Evolutionary conservation across 139 green algal genomes (phyloP).

Genomic region (Chlorella sp.): DNA sequence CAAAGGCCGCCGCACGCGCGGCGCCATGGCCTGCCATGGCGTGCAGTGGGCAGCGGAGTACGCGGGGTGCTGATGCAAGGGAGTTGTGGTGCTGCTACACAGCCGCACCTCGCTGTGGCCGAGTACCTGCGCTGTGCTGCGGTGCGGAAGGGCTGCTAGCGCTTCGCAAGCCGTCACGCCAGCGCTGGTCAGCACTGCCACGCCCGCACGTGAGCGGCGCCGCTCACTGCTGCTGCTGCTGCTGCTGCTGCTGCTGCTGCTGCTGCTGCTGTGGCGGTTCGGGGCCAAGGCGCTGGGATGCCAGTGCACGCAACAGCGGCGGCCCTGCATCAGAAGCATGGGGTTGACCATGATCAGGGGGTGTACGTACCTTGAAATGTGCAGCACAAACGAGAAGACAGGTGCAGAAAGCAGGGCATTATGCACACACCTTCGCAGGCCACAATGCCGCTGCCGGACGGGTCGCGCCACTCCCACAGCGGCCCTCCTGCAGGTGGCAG

Average conservation of each 20-base stretch:
- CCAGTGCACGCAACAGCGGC: constrained; percentile 19
- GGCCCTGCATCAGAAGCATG: no score
- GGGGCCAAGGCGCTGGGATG: neutral
- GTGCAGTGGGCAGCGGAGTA: neutral
- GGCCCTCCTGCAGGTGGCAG: neutral
- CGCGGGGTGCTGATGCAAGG: neutral
- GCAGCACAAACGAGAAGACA: no score
- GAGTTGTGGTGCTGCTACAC: neutral
- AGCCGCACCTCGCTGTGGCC: no score
- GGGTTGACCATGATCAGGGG: no score
- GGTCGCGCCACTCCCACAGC: constrained; percentile 23
- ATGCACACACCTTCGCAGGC: neutral
- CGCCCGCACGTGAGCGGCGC: neutral
- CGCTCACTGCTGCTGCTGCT: constrained; percentile 2
- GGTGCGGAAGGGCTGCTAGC: no score
- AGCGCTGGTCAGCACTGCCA: no score
- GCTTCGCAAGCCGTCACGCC: no score
- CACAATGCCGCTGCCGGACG: neutral
- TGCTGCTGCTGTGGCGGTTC: neutral
- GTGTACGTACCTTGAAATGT: no score
- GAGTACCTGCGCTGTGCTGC: no score
- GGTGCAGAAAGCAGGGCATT: no score
- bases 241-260: neutral
- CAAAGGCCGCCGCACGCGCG: constrained; percentile 4
- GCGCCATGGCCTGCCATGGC: constrained; percentile 29